Conservation (phyloP, 83 land plant species). For the Diphasiastrum complanatum region DNA sequence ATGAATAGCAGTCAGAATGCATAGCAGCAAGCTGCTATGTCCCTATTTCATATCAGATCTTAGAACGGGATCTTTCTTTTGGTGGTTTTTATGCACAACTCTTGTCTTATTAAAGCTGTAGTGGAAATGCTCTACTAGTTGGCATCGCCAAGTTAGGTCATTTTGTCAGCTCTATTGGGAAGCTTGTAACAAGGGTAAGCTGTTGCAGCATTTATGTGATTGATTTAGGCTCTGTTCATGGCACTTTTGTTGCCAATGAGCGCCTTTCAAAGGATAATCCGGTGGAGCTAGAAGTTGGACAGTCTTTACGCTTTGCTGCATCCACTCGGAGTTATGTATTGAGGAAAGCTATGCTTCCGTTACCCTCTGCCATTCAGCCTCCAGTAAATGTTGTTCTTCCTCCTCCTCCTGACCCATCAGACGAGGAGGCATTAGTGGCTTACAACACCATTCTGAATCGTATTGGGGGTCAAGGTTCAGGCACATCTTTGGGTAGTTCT, state of each 20-base stretch:
- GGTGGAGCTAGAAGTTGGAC: slow-evolving; percentile 90
- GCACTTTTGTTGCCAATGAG: slow-evolving; percentile 98
- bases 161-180: no score
- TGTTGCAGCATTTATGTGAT: slow-evolving; percentile 83
- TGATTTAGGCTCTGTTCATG: slow-evolving; percentile 95
- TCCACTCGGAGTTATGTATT: slow-evolving; percentile 87
- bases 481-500: not conserved
- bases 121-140: no score
- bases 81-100: no score
- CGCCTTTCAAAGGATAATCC: slow-evolving; percentile 84
- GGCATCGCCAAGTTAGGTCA: no score
- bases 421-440: slow-evolving; percentile 84
- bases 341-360: slow-evolving; percentile 59
- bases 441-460: slow-evolving; percentile 84
- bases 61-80: no score
- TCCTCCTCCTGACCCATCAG: slow-evolving; percentile 81
- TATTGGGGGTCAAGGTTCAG: slow-evolving; percentile 37
- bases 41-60: no score
- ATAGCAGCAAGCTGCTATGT: no score
- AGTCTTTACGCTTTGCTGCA: slow-evolving; percentile 86
- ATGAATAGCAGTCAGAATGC: no score
- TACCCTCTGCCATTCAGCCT: slow-evolving; percentile 38
- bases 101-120: no score
- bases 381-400: slow-evolving; percentile 58
- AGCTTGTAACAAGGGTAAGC: not conserved